phyloP scores from a whole-genome alignment of 2,329 filamentous ascomycete genomes.

The Fragosphaeria purpurea region DNA sequence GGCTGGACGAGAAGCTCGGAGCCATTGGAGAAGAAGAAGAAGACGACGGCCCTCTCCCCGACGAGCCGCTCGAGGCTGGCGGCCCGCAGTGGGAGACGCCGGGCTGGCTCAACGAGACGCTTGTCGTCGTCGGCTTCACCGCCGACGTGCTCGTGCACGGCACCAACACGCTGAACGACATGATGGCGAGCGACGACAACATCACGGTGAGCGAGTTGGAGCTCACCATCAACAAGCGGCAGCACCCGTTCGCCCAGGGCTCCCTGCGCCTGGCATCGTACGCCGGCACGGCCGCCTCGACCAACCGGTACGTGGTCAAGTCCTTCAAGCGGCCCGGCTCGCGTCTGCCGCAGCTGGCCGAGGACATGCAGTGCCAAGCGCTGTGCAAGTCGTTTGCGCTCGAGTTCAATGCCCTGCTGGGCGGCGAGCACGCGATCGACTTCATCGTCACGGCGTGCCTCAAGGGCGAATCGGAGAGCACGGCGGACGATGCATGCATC shows the following conservation, averaged over 20 bases:
- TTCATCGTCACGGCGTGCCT: slow-evolving; percentile 25
- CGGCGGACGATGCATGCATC: slow-evolving; percentile 11
- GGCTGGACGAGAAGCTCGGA: slow-evolving; percentile 1
- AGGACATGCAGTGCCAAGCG: slow-evolving; percentile 29
- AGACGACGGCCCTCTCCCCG: background rate
- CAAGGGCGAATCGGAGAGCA: slow-evolving; percentile 7
- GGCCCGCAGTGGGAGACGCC: slow-evolving; percentile 18
- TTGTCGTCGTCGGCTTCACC: slow-evolving; percentile 20
- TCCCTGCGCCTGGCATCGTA: slow-evolving; percentile 25
- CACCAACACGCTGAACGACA: slow-evolving; percentile 21
- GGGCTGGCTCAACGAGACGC: slow-evolving; percentile 21
- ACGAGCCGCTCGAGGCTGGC: slow-evolving; percentile 12
- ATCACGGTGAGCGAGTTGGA: slow-evolving; percentile 23
- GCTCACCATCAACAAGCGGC: slow-evolving; percentile 23
- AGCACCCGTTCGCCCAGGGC: slow-evolving; percentile 23
- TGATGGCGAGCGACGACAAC: slow-evolving; percentile 26
- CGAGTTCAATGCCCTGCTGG: slow-evolving; percentile 27
- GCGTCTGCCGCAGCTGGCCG: slow-evolving; percentile 20
- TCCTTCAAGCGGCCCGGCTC: slow-evolving; percentile 19
- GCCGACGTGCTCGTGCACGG: slow-evolving; percentile 19
- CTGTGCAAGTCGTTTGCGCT: slow-evolving; percentile 30
- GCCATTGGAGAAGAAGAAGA: slow-evolving; percentile 11
- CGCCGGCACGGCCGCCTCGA: slow-evolving; percentile 20
- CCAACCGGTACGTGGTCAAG: slow-evolving; percentile 25
- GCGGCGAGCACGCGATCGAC: slow-evolving; percentile 18